A percentile compares a stretch with the other conserved stretches of the same genome.
Conservation (phyloP, 345 rosid genomes). For the Dipteronia sinensis region DNA sequence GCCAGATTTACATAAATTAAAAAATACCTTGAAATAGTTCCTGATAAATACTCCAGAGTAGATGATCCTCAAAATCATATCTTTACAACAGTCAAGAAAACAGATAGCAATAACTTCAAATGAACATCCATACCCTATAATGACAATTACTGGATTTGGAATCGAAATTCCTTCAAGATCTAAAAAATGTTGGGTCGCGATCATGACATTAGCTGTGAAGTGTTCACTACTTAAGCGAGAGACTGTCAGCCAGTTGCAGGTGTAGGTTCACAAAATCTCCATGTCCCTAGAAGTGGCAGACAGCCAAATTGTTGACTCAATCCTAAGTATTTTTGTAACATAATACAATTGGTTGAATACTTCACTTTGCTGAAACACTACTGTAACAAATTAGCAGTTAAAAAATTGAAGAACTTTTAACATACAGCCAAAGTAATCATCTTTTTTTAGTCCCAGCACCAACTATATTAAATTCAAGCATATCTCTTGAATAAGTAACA, state of each 20-base stretch:
- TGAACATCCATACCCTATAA: not conserved
- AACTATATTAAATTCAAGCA: not conserved
- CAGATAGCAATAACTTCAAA: slow-evolving; percentile 10
- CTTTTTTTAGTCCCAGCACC: not conserved
- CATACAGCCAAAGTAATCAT: not conserved
- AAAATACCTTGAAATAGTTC: slow-evolving; percentile 72
- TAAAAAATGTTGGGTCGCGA: not conserved
- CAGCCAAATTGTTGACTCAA: not conserved
- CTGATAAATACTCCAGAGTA: slow-evolving; percentile 73
- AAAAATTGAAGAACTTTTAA: not conserved
- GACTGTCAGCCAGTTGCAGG: not conserved
- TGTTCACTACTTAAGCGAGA: not conserved
- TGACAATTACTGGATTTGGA: not conserved
- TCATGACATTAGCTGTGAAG: not conserved
- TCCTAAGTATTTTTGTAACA: not conserved
- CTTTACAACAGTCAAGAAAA: slow-evolving; percentile 59
- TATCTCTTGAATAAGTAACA: not conserved
- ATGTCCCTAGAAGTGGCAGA: not conserved
- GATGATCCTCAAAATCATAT: slow-evolving; percentile 77
- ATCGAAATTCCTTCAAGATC: not conserved
- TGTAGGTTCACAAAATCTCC: not conserved
- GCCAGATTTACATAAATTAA: slow-evolving; percentile 9
- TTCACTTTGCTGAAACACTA: not conserved
- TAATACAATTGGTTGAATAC: not conserved
- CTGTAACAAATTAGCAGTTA: not conserved